phyloP scores from a whole-genome alignment of 768 basidiomycete genomes.

The Phanerodontia chrysosporium region DNA sequence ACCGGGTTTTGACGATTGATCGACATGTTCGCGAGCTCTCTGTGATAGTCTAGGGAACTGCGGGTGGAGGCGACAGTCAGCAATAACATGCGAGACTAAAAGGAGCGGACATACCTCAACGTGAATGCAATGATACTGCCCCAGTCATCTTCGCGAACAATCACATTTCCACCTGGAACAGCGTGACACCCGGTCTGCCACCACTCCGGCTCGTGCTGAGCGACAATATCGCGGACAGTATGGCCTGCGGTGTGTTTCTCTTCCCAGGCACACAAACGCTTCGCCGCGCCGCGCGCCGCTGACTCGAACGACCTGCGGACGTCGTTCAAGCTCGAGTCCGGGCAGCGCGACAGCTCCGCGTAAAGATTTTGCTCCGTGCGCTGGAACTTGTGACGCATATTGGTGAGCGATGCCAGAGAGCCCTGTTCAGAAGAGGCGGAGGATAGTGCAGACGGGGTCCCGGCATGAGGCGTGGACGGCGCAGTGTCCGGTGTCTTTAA shows the following conservation, averaged over 20 bases:
- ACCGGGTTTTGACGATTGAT: conserved; percentile 1
- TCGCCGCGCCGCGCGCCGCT: conserved; percentile 48
- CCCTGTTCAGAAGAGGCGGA: conserved; percentile 21
- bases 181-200: conserved; percentile 58
- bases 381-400: conserved; percentile 55
- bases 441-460: neutral
- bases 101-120: conserved; percentile 43
- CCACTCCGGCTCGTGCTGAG: conserved; percentile 52
- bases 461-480: neutral
- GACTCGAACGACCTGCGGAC: conserved; percentile 54
- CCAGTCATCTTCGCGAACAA: conserved; percentile 70
- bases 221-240: conserved; percentile 12
- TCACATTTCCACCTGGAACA: conserved; percentile 60
- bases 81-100: neutral
- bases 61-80: neutral
- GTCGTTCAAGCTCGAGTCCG: conserved; percentile 50
- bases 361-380: conserved; percentile 58
- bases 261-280: conserved; percentile 59
- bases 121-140: conserved; percentile 78
- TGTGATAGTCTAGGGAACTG: conserved; percentile 59
- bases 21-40: conserved; percentile 32
- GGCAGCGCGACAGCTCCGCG: conserved; percentile 44
- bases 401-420: conserved; percentile 38
- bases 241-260: conserved; percentile 49
- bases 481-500: neutral